Base-by-base conservation (phyloP, 2,329 filamentous ascomycete genomes). In the Diaporthe helianthi region DNA sequence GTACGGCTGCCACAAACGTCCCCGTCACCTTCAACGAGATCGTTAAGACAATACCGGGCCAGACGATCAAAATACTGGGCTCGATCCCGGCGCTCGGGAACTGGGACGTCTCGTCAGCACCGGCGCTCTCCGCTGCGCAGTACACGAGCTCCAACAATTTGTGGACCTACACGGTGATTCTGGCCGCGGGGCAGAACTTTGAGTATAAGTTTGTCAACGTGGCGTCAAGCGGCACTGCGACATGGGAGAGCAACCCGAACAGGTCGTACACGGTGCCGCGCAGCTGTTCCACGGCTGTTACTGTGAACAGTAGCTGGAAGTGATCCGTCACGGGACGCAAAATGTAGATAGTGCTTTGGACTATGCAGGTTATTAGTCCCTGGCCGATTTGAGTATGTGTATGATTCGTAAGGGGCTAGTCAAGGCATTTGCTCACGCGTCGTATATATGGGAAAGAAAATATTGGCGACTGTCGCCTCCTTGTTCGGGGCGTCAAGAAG, bases 161-260 rank as follows among this genome's bases (percentile, higher is more conserved):
- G 12, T 91, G 89, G 89, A 83, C 79, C 12, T 79, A 76, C 3
- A 85, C 83, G 0, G 74, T 89, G 46, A 82, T 77, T 29, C 75
- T 91, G 12, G 80, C 84, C 0, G 82, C 86, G 0, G 88, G 87
- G 1, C 83, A 80, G 0, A 79, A 76, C 0, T 84, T 91, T 69
- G 76, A 86, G 76, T 91, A 90, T 76, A 90, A 91, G 78, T 92
- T 86, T 73, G 82, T 91, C 72, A 85, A 84, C 72, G 83, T 87
- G 51, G 81, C 80, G n/a, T 76, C 75, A 1, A 79, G 82, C 73
- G 86, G 87, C 0, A 78, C 76, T 0, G 79, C 88, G 6, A 82
- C 80, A 0, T 91, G 88, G 88, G 88, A 90, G 77, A 84, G 81
- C 64, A 88, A 88, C 26, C 79, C 80, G 0, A 83, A 83, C 65